phyloP scores from a whole-genome alignment of 2,329 filamentous ascomycete species.

The Paecilomyces fulvus region DNA sequence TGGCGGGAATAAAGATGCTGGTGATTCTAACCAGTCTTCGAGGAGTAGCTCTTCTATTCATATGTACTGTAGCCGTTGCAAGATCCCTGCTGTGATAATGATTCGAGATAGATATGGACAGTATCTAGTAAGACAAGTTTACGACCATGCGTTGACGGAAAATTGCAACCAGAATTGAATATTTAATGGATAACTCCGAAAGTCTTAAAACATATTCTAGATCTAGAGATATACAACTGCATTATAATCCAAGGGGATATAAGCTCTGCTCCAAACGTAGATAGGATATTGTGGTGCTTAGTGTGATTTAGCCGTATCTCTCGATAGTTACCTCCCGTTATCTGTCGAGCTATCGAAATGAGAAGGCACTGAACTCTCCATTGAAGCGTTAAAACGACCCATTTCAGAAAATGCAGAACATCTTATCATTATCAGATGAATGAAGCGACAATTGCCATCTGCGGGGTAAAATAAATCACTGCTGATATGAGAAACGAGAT shows the following conservation, averaged over 20 bases:
- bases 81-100: not conserved
- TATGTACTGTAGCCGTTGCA: too few species aligned
- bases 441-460: not conserved
- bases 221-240: not conserved
- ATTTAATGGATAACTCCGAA: not conserved
- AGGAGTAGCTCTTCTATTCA: not conserved
- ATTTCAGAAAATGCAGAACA: too few species aligned
- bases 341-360: not conserved
- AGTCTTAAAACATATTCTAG: not conserved
- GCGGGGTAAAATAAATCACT: not conserved
- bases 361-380: too few species aligned
- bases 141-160: not conserved
- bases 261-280: not conserved
- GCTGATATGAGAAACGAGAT: not conserved
- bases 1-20: not conserved
- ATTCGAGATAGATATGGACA: not conserved
- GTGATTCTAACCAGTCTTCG: too few species aligned
- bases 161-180: not conserved
- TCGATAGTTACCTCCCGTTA: not conserved
- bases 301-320: not conserved
- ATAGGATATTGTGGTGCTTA: not conserved
- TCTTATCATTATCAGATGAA: too few species aligned
- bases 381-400: too few species aligned
- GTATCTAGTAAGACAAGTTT: not conserved
- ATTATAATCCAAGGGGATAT: not conserved